Base-by-base conservation (phyloP, 2,329 filamentous ascomycete species). In the Plenodomus lindquistii region DNA sequence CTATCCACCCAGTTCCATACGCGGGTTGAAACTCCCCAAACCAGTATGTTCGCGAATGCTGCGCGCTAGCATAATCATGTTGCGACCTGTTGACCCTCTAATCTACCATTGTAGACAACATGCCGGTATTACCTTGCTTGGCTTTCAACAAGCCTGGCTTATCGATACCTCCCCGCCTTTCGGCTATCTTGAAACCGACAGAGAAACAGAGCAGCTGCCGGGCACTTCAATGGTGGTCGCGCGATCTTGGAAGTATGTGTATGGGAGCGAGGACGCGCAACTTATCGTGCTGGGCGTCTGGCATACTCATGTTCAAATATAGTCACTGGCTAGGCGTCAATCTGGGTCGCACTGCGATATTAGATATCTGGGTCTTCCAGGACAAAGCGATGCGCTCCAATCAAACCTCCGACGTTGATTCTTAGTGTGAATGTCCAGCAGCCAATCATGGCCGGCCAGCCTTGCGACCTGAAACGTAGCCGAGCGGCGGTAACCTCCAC, bases 271-370 rank as follows among this genome's bases (percentile, higher is more conserved):
- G 27, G 19, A 44, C 18, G 44, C 41, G 44, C 37, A 40, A 36
- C 24, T 39, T 37, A 18, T 46, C 38, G 44, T 40, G 52, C 38
- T 50, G 40, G 46, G 42, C 46, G 53, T 52, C 52, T 60, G 46
- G 55, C 29, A 39, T 41, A 24, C 27, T 37, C 39, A 17, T 22
- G 22, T 27, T 55, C 57, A 60, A 57, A 57, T 59, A 59, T 53
- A 56, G 56, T 56, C 54, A 60, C 46, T 59, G 52, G 54, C 42
- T 38, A 55, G 60, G 60, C 61, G 62, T 59, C 52, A 61, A 64
- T 51, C 44, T 54, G 52, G 60, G 35, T 52, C 50, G 54, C 40
- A 52, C 56, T 50, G 41, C 29, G 18, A 21, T 18, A 24, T 39
- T 31, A 37, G 35, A 20, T 44, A 5, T 31, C 41, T 29, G 34